A percentile compares a stretch with the other conserved stretches of the same genome.
Conservation (phyloP, 257 asterid genomes). For the Gentiana dahurica region DNA sequence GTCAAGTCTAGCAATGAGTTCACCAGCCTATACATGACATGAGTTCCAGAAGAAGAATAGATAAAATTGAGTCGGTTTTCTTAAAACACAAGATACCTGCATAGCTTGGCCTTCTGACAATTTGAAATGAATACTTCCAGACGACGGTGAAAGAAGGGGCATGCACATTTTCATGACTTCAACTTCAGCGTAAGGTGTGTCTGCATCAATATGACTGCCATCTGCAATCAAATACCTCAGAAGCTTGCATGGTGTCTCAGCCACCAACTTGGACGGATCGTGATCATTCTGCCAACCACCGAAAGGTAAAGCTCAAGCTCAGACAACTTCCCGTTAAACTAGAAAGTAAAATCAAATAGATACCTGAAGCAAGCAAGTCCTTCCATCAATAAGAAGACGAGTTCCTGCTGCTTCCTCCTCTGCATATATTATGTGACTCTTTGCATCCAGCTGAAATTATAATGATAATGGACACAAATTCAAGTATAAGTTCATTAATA, state of each 20-base stretch:
- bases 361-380: slow-evolving; percentile 99
- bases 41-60: slow-evolving; percentile 4
- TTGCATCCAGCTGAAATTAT: slow-evolving; percentile 73
- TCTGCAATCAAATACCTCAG: slow-evolving; percentile 33
- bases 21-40: slow-evolving; percentile 60
- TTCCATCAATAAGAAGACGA: slow-evolving; percentile 97
- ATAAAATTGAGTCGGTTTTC: neutral
- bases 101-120: slow-evolving; percentile 99
- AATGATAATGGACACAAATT: neutral
- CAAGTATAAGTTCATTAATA: neutral
- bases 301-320: slow-evolving; percentile 11
- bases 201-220: slow-evolving; percentile 89
- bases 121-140: slow-evolving; percentile 69
- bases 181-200: slow-evolving; percentile 91
- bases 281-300: slow-evolving; percentile 73
- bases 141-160: slow-evolving; percentile 99
- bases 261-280: slow-evolving; percentile 93
- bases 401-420: slow-evolving; percentile 99
- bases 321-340: slow-evolving; percentile 7
- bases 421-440: slow-evolving; percentile 90
- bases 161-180: slow-evolving; percentile 99
- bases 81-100: slow-evolving; percentile 58
- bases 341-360: slow-evolving; percentile 5
- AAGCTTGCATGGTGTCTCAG: slow-evolving; percentile 98
- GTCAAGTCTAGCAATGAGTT: slow-evolving; percentile 94